These are phyloP conservation scores for Boletus speciosus DNA, from an alignment of 768 basidiomycete genomes.

Conservation along the genomic window DNA sequence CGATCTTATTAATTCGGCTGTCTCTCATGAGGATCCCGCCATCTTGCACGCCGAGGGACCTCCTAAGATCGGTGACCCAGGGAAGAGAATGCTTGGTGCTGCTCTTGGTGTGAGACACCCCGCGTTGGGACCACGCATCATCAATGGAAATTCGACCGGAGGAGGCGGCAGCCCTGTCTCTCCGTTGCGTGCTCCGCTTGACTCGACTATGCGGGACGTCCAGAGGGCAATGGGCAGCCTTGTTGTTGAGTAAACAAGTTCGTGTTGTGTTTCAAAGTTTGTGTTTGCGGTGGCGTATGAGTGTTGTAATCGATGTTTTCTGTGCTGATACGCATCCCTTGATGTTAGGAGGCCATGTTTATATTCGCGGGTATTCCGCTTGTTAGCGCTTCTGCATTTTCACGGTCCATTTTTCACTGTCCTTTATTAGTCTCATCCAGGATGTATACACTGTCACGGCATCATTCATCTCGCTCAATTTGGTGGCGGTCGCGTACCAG, in stretches of 20 bases:
- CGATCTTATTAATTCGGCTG: constrained; percentile 74
- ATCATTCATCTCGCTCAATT: constrained; percentile 3
- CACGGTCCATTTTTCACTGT: constrained; percentile 23
- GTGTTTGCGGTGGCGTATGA: constrained; percentile 16
- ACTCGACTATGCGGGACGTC: constrained; percentile 60
- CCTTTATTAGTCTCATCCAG: constrained; percentile 27
- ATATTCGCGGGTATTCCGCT: constrained; percentile 13
- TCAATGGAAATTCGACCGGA: constrained; percentile 39
- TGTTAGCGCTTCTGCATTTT: constrained; percentile 9
- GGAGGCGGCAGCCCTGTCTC: constrained; percentile 30
- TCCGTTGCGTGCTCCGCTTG: constrained; percentile 39
- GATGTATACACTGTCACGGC: constrained; percentile 21
- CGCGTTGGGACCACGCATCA: constrained; percentile 57
- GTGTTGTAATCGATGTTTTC: constrained; percentile 21
- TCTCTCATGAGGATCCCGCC: constrained; percentile 60
- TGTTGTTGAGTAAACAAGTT: constrained; percentile 59
- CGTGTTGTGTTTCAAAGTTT: constrained; percentile 9
- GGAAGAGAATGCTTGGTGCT: constrained; percentile 84
- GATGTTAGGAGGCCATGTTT: constrained; percentile 19
- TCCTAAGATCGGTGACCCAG: constrained; percentile 86
- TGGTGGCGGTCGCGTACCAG: neutral
- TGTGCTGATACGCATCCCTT: constrained; percentile 20
- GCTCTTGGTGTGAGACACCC: constrained; percentile 84
- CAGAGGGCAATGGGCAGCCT: constrained; percentile 76
- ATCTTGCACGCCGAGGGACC: constrained; percentile 52